These are phyloP conservation scores for Chlorella sp. DNA, from an alignment of 139 green algal genomes.

Conservation along the genomic window DNA sequence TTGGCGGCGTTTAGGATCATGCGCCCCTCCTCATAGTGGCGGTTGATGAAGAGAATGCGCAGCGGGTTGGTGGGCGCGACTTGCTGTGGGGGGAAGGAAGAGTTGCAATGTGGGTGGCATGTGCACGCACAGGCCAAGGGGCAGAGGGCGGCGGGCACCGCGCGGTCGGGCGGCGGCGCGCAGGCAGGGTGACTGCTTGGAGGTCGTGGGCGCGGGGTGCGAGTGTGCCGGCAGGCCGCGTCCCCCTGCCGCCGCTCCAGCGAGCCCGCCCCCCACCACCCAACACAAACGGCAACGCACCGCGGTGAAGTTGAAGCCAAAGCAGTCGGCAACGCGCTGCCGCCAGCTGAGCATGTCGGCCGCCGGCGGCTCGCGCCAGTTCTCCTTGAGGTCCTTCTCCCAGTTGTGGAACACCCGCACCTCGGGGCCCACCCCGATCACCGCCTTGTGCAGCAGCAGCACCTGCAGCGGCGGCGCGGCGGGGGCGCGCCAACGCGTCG, in stretches of 20 bases:
- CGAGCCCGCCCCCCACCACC: too few relatives aligned
- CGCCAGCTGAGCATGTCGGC: not conserved
- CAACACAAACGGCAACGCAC: too few relatives aligned
- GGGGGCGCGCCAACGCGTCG: too few relatives aligned
- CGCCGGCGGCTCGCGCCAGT: conserved; percentile 2
- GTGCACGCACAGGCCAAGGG: too few relatives aligned
- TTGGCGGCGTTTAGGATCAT: conserved; percentile 6
- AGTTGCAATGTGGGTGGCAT: too few relatives aligned
- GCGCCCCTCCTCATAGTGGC: conserved; percentile 14
- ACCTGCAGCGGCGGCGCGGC: conserved; percentile 6
- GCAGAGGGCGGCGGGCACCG: too few relatives aligned
- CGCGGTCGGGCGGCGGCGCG: too few relatives aligned
- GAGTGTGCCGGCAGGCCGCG: too few relatives aligned
- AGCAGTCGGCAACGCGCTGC: conserved; percentile 1
- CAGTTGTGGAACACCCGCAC: conserved; percentile 17
- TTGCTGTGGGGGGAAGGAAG: too few relatives aligned
- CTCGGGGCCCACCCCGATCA: not conserved
- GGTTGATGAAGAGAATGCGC: conserved; percentile 12
- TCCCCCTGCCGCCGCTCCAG: too few relatives aligned
- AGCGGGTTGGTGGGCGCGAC: not conserved
- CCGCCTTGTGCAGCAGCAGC: not conserved
- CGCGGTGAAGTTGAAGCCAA: conserved; percentile 5
- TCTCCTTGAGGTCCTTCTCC: conserved; percentile 8
- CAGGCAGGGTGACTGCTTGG: too few relatives aligned
- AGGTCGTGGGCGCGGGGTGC: too few relatives aligned